Percentiles rank a stretch among this genome's conserved stretches.
These are phyloP conservation scores for Solanum chilense DNA, from an alignment of 257 asterid genomes.

Conservation along the genomic window DNA sequence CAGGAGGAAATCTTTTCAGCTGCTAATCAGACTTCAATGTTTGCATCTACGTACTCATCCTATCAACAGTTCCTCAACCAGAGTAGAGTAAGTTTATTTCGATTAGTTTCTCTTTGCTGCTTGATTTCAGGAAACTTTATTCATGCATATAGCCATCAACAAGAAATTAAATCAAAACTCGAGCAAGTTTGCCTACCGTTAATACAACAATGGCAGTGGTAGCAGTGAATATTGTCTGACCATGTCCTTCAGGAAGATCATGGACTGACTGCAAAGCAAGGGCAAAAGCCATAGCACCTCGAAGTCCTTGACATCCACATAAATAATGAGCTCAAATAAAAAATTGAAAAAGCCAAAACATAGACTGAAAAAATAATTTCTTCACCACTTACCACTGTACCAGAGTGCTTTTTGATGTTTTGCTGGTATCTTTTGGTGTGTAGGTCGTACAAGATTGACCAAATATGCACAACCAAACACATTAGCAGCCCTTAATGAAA, in stretches of 20 bases:
- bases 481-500: slow-evolving; percentile 85
- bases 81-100: not conserved
- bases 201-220: slow-evolving; percentile 96
- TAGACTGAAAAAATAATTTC: not conserved
- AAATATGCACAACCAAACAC: slow-evolving; percentile 95
- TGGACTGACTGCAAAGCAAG: slow-evolving; percentile 93
- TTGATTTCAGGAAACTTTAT: not conserved
- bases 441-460: slow-evolving; percentile 84
- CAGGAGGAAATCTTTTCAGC: not conserved
- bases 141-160: not conserved
- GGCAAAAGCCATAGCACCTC: slow-evolving; percentile 99
- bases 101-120: not conserved
- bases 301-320: slow-evolving; percentile 57
- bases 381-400: slow-evolving; percentile 77
- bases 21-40: not conserved
- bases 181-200: slow-evolving; percentile 34
- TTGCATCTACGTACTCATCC: not conserved
- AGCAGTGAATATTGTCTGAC: slow-evolving; percentile 94
- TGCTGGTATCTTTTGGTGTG: slow-evolving; percentile 70
- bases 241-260: slow-evolving; percentile 99
- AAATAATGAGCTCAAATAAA: not conserved
- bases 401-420: slow-evolving; percentile 98
- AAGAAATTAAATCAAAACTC: not conserved
- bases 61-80: not conserved
- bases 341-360: not conserved